Evolutionary conservation across 1,284 basidiomycete genomes (phyloP), one percentile per base, ranked within the genome.

Genomic region (Malassezia cuniculi): DNA sequence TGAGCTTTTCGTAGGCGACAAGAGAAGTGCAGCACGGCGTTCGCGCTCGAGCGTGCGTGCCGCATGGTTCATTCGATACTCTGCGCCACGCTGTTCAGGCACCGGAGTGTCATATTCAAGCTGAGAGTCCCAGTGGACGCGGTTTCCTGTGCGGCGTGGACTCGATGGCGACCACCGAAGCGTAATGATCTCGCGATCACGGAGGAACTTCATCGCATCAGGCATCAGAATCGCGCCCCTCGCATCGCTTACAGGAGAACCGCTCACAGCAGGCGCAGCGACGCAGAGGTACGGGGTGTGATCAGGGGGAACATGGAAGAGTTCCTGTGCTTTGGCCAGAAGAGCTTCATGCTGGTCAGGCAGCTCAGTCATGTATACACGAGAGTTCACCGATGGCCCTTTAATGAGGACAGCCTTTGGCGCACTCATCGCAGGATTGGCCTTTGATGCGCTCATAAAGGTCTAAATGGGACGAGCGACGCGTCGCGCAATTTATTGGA

Each of bases 111-210:
- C n/a, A n/a, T n/a, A n/a, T n/a, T n/a, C n/a, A n/a, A n/a, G n/a
- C n/a, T n/a, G 22, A 6, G 22, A 11, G 12, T 60, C 48, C 55
- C 57, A 60, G 20, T 53, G 47, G 11, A 62, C 55, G 9, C 49
- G 44, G 33, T 47, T 50, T 33, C 45, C n/a, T 4, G 24, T 30
- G 16, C 52, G 32, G 42, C 42, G 27, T 37, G 53, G 29, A 46
- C 42, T 20, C 47, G 52, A 47, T 8, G 55, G 46, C 1, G 45
- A 39, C 61, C 61, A 64, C n/a, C 57, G 54, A 22, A 64, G 50
- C 21, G 56, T 48, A 15, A 64, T 36, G 6, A 60, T 40, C 27
- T 64, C 61, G 15, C 61, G 47, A 30, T 64, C 61, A 31, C 55
- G 51, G 6, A 64, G 43, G 29, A 59, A 58, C 5, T 53, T 54